Conservation (phyloP, 1,284 basidiomycete species). For the Sphaerobolus stellatus region DNA sequence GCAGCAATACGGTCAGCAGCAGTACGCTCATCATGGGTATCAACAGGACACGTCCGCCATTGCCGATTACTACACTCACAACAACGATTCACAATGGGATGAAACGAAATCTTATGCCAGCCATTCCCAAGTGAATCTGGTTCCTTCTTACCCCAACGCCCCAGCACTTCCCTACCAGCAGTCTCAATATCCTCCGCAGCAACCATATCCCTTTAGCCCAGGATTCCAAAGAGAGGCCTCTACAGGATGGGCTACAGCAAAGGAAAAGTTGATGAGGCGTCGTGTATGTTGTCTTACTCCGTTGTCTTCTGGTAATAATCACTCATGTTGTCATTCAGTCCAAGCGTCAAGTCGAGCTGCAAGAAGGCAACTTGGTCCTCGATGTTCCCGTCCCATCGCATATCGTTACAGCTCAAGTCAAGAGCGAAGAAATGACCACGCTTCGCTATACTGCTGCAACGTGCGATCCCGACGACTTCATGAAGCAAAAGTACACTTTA, state of each 20-base stretch:
- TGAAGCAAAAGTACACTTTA: conserved; percentile 74
- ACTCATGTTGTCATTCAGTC: conserved; percentile 38
- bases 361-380: conserved; percentile 81
- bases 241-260: conserved; percentile 64
- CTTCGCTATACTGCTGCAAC: conserved; percentile 92
- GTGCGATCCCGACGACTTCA: conserved; percentile 90
- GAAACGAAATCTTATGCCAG: conserved; percentile 60
- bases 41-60: conserved; percentile 20
- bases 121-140: conserved; percentile 71
- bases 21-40: conserved; percentile 27
- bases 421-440: conserved; percentile 77
- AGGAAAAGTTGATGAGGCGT: conserved; percentile 76
- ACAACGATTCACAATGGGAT: conserved; percentile 57
- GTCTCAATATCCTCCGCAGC: conserved; percentile 54
- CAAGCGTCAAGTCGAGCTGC: conserved; percentile 77
- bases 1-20: background rate
- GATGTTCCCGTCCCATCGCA: conserved; percentile 78
- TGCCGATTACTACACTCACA: conserved; percentile 23
- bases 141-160: conserved; percentile 44
- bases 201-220: conserved; percentile 42
- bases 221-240: conserved; percentile 17
- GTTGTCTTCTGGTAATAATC: background rate
- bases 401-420: conserved; percentile 67
- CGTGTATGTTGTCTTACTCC: conserved; percentile 31
- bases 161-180: conserved; percentile 56